Conservation (phyloP, 2,329 filamentous ascomycete genomes). For the Colletotrichum endophyticum region DNA sequence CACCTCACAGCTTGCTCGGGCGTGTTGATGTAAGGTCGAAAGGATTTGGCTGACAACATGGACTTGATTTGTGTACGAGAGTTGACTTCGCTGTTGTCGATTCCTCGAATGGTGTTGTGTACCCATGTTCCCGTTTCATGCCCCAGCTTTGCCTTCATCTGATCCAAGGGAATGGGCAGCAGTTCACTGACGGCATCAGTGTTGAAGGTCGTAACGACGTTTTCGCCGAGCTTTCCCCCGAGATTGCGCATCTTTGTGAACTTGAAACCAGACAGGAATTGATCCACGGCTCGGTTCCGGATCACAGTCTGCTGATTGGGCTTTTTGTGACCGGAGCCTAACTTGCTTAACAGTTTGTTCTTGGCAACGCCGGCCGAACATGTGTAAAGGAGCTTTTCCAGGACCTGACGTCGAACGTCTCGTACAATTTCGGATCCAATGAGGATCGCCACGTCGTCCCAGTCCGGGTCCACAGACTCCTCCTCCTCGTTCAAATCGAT, state of each 20-base stretch:
- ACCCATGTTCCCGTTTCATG: conserved; percentile 88
- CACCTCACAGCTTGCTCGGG: conserved; percentile 81
- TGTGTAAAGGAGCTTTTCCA: conserved; percentile 78
- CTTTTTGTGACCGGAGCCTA: conserved; percentile 91
- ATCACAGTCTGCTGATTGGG: conserved; percentile 95
- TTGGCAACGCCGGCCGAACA: conserved; percentile 88
- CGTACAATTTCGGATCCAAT: conserved; percentile 90
- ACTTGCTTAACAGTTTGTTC: conserved; percentile 95
- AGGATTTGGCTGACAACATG: conserved; percentile 97
- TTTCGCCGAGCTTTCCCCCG: conserved; percentile 93
- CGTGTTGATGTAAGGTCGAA: conserved; percentile 81
- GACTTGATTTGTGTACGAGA: conserved; percentile 92
- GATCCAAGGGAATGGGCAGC: conserved; percentile 72
- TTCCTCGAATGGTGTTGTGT: conserved; percentile 82
- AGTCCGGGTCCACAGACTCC: conserved; percentile 86
- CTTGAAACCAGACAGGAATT: conserved; percentile 85
- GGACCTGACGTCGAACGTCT: conserved; percentile 72
- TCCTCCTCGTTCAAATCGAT: conserved; percentile 78
- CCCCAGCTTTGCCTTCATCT: conserved; percentile 78
- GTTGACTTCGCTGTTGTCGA: conserved; percentile 88
- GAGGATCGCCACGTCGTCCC: conserved; percentile 90
- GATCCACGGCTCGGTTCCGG: conserved; percentile 78
- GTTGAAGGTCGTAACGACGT: conserved; percentile 79
- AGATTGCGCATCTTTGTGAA: conserved; percentile 94
- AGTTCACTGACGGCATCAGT: conserved; percentile 83